Evolutionary conservation across 2,329 filamentous ascomycete genomes (phyloP).

Genomic region (Ascosphaera acerosa): DNA sequence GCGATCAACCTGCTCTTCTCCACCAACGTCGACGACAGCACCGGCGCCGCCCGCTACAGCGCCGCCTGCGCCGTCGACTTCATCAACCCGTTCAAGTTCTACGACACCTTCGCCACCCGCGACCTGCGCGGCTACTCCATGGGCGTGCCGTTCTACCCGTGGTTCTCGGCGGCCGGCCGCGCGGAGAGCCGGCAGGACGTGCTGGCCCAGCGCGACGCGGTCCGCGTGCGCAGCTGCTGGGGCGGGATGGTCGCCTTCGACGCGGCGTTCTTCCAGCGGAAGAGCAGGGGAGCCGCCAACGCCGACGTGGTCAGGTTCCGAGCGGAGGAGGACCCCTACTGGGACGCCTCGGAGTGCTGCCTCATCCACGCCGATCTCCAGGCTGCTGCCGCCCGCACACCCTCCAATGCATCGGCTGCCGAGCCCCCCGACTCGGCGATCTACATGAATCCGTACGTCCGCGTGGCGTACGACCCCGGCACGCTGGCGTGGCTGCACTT

Average conservation of each 20-base stretch:
- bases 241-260: constrained; percentile 40
- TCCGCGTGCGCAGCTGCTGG: constrained; percentile 51
- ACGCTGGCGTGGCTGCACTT: constrained; percentile 34
- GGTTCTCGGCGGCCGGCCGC: constrained; percentile 31
- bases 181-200: constrained; percentile 36
- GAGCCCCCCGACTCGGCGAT: constrained; percentile 28
- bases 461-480: constrained; percentile 37
- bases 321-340: constrained; percentile 31
- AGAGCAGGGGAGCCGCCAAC: constrained; percentile 5
- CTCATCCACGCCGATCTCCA: constrained; percentile 27
- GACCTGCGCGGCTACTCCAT: constrained; percentile 43
- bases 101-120: constrained; percentile 50
- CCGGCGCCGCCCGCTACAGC: constrained; percentile 34
- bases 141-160: constrained; percentile 47
- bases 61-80: constrained; percentile 55
- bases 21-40: constrained; percentile 26
- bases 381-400: constrained; percentile 11
- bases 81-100: constrained; percentile 46
- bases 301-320: constrained; percentile 28
- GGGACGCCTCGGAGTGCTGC: constrained; percentile 41
- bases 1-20: constrained; percentile 35
- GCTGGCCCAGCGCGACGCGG: constrained; percentile 29
- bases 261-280: constrained; percentile 19
- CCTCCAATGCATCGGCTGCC: constrained; percentile 8
- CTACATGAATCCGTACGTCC: constrained; percentile 50